A percentile compares a stretch with the other conserved stretches of the same genome.
phyloP scores from a whole-genome alignment of 2,329 filamentous ascomycete species.

The Cordyceps farinosa region DNA sequence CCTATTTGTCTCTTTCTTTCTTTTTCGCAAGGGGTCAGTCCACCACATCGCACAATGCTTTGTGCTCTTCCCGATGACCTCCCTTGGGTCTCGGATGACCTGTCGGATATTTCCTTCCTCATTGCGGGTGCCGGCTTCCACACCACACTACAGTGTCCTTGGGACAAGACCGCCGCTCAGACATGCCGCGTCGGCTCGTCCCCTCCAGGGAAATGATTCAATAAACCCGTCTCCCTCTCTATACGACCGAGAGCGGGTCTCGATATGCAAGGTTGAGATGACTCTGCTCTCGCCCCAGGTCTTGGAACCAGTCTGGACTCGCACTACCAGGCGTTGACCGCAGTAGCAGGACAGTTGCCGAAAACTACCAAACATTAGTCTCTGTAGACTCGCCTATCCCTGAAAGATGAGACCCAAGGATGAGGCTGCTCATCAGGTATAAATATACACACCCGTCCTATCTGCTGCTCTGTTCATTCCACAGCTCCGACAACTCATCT shows the following conservation, averaged over 20 bases:
- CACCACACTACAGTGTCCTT: background rate
- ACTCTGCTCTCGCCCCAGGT: background rate
- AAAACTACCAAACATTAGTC: background rate
- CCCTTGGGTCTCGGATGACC: conserved; percentile 1
- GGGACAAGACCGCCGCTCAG: background rate
- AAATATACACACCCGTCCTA: background rate
- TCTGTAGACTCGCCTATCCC: background rate
- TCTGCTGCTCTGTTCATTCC: background rate
- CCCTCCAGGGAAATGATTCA: background rate
- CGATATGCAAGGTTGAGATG: conserved; percentile 11
- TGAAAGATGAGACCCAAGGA: background rate
- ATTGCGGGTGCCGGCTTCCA: background rate
- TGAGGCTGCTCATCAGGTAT: conserved; percentile 6
- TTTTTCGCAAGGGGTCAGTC: conserved; percentile 1
- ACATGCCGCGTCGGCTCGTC: background rate
- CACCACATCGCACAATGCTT: background rate
- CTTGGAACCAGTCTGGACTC: background rate
- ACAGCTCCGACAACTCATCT: conserved; percentile 11
- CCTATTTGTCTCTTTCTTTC: conserved; percentile 9
- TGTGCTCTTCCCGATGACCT: background rate
- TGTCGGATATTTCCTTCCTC: background rate
- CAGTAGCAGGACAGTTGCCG: background rate
- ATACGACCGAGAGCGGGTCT: conserved; percentile 6
- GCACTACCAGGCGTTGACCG: background rate
- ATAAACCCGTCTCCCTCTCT: background rate